Evolutionary conservation across 1,284 basidiomycete genomes (phyloP).

Genomic region (Melampsora americana): DNA sequence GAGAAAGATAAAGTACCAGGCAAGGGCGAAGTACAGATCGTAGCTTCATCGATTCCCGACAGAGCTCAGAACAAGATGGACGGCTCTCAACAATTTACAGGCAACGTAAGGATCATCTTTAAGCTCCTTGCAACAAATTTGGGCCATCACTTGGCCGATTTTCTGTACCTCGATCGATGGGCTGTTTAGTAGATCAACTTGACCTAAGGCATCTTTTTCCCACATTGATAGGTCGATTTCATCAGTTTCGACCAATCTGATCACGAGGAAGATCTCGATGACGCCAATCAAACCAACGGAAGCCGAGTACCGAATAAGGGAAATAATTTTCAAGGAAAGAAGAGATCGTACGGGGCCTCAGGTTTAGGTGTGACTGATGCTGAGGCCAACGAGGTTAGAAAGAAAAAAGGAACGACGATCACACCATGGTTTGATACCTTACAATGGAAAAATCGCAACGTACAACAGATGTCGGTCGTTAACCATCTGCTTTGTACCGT

Average conservation of each 20-base stretch:
- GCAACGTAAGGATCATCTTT: neutral
- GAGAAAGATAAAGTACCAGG: neutral
- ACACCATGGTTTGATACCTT: conserved; percentile 24
- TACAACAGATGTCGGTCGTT: conserved; percentile 18
- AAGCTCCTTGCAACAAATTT: neutral
- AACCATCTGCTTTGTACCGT: neutral
- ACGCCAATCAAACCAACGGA: neutral
- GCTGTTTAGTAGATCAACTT: neutral
- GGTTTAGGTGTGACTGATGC: conserved; percentile 8
- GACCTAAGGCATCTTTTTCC: neutral
- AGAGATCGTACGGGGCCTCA: neutral
- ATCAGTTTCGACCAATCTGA: conserved; percentile 24
- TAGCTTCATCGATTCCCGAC: neutral
- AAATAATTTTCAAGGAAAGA: neutral
- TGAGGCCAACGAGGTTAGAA: conserved; percentile 23
- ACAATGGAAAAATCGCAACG: conserved; percentile 23
- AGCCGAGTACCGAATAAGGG: neutral
- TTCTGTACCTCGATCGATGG: neutral
- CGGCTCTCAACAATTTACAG: neutral
- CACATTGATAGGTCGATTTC: conserved; percentile 12
- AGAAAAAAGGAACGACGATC: conserved; percentile 27
- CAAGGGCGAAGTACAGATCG: neutral
- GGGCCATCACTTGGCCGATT: neutral
- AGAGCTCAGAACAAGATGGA: conserved; percentile 9
- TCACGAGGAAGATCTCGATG: neutral